A percentile compares a stretch with the other conserved stretches of the same genome.
These are phyloP conservation scores for Solanum bulbocastanum DNA, from an alignment of 257 asterid genomes.

Conservation along the genomic window DNA sequence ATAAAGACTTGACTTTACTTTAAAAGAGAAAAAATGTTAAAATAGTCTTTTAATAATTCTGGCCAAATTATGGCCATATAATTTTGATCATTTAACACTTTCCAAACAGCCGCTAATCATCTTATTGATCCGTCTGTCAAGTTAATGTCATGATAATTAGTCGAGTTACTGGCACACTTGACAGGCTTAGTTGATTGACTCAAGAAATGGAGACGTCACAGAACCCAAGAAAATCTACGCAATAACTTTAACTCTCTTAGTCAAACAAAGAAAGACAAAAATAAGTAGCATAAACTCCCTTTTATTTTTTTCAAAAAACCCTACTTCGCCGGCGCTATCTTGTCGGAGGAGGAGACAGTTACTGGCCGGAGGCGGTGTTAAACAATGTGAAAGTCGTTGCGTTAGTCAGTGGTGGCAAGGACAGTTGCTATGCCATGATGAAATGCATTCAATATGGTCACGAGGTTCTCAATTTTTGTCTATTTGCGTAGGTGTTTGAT, in stretches of 20 bases:
- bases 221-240: not conserved
- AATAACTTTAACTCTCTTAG: not conserved
- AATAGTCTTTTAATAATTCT: too few species aligned
- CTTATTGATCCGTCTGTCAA: too few species aligned
- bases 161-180: too few species aligned
- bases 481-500: not conserved
- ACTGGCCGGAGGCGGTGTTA: not conserved
- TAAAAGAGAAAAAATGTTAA: too few species aligned
- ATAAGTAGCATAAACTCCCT: not conserved
- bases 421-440: constrained; percentile 93
- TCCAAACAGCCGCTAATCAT: too few species aligned
- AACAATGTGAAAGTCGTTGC: constrained; percentile 80
- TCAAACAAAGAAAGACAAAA: not conserved
- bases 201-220: not conserved
- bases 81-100: too few species aligned
- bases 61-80: too few species aligned
- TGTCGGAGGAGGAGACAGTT: not conserved
- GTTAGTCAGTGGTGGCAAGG: constrained; percentile 92
- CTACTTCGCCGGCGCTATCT: not conserved
- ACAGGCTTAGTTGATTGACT: too few species aligned
- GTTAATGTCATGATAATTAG: too few species aligned
- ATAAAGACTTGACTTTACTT: too few species aligned
- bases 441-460: constrained; percentile 82
- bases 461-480: constrained; percentile 31
- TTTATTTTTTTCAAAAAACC: not conserved